Evolutionary conservation across 2,329 filamentous ascomycete species (phyloP).

Genomic region (Fonsecaea nubica): DNA sequence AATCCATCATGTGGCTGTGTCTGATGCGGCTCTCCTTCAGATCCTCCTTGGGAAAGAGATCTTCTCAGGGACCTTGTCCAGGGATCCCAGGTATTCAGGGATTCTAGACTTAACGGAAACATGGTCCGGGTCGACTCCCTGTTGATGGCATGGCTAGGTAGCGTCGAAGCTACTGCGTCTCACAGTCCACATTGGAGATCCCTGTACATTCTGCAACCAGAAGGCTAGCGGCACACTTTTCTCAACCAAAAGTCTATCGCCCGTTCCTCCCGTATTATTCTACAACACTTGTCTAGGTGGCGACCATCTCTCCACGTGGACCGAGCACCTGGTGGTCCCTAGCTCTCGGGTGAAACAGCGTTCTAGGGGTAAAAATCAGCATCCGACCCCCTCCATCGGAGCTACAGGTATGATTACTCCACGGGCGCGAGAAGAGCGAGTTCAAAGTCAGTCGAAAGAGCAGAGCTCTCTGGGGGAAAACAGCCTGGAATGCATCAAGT

Average conservation of each 20-base stretch:
- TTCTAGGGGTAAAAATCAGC: background rate
- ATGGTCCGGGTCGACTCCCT: background rate
- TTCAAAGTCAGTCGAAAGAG: background rate
- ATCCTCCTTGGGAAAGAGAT: background rate
- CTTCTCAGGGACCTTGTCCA: background rate
- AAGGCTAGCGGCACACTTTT: background rate
- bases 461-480: background rate
- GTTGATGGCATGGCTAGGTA: background rate
- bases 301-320: conserved; percentile 14
- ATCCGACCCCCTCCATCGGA: background rate
- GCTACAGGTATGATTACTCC: background rate
- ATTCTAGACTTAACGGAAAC: background rate
- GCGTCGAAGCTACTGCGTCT: background rate
- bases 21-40: background rate
- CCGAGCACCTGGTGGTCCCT: conserved; percentile 2
- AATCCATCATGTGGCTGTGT: background rate
- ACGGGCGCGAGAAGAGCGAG: background rate
- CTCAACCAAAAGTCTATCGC: conserved; percentile 4
- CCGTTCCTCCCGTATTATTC: background rate
- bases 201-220: conserved; percentile 1
- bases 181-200: background rate
- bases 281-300: background rate
- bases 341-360: background rate
- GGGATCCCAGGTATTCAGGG: background rate
- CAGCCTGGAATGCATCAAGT: background rate